Base-by-base conservation (phyloP, 2,329 filamentous ascomycete genomes). In the Fusarium tjaetaba region DNA sequence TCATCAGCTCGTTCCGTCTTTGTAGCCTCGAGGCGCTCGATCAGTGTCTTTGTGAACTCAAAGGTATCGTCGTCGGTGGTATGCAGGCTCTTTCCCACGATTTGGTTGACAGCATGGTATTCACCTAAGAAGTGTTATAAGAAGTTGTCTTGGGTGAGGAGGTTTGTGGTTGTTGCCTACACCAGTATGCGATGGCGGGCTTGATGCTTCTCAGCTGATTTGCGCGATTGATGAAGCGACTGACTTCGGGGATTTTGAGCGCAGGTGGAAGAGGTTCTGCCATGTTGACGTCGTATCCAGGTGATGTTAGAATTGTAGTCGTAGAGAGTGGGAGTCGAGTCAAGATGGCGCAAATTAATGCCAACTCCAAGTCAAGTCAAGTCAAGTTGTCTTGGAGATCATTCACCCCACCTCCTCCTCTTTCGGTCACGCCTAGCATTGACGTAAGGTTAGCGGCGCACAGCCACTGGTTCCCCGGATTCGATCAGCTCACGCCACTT, bases 161-260 rank as follows among this genome's bases (percentile, higher is more conserved):
- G 28, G 5, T 56, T 39, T 24, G 20, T 51, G 45, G 36, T 61
- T 38, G 60, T 15, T 38, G 15, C 88, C 92, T 88, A 97, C 96
- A 96, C 95, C 96, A 98, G 83, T 98, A 99, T 72, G 95, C 89
- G 76, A 98, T 89, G 68, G 96, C 94, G 14, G 96, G 96, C 83
- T 96, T 96, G 79, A 91, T 90, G 67, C 88, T 88, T 81, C 96
- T 93, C 55, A 99, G 89, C 85, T 99, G 96, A 41, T 90, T 89
- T 39, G 94, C 96, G 79, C 96, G 91, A 61, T 92, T 88, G 71
- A 95, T 91, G 82, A 97, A 98, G 69, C 94, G 93, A 74, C 90
- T 91, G 79, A 97, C 90, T 81, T 97, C 95, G 68, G 93, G 91
- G 64, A 91, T 86, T 84, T 93, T 95, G 78, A 99, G 88, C 36